Evolutionary conservation across 2,329 filamentous ascomycete genomes (phyloP), one percentile per base, ranked within the genome.

Genomic region (Colletotrichum neosansevieriae): DNA sequence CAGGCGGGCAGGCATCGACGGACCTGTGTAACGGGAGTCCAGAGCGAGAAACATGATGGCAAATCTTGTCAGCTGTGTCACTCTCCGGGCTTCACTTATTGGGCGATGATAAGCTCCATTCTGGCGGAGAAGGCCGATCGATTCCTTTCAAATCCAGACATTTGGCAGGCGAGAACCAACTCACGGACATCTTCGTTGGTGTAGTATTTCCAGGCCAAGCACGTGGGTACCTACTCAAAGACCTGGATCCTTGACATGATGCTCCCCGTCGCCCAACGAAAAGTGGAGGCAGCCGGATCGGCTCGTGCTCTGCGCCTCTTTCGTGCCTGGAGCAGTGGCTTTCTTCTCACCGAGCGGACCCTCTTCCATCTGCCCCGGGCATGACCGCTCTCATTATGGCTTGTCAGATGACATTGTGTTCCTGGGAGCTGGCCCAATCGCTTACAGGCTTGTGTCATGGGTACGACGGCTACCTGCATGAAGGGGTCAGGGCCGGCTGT

Each of bases 321-420:
- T 54, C 47, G 61, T 65, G 42, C 54, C 61, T 65, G 61, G 40
- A 49, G 24, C 38, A 38, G 47, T 53, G 54, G 61, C 53, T 56
- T 56, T 38, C 36, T 19, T 7, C 13, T 40, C 19, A 32, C 19
- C 49, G 38, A 38, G 11, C 51, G 42, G 57, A 13, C 54, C 34
- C 47, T 6, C 3, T 11, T 32, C 40, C 21, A 56, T 49, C 32
- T 51, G 29, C 45, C 49, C 21, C 61, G 19, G 40, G 34, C 15
- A 32, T 53, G 40, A 32, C 61, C 32, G n/a, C 47, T 12, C 61
- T 38, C 36, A 12, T 19, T 21, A 58, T 49, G 54, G 60, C 24
- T 36, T 58, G 65, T 65, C 65, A 68, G 65, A 68, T 68, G 65
- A 38, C 54, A 65, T 65, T 65, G 47, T 59, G 64, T 67, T 50